Evolutionary conservation across 805 yeast genomes (phyloP), one percentile per base, ranked within the genome.

Genomic region (Starmerella khaoyaiensis): DNA sequence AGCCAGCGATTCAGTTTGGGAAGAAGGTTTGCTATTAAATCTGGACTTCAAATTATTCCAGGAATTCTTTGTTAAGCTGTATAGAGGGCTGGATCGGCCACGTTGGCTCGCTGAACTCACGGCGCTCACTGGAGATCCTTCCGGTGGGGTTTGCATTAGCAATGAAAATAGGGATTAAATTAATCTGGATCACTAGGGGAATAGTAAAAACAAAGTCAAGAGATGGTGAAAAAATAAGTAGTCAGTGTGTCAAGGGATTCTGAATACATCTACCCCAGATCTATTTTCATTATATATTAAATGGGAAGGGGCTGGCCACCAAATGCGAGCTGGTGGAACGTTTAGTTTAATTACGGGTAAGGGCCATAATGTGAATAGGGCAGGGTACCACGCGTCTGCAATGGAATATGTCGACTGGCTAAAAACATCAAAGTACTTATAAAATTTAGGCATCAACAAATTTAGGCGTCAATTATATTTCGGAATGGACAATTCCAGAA

Each of bases 1-100:
- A n/a, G n/a, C n/a, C n/a, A n/a, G n/a, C n/a, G n/a, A n/a, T n/a
- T n/a, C n/a, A 11, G 16, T 5, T 17, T n/a, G 7, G 8, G 21
- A 16, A 5, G 12, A 23, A 5, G 9, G 5, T 6, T 11, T 26
- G 14, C 23, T 21, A 8, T 27, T 31, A 4, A 40, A 27, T 20
- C 33, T 31, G 17, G 33, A 20, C 9, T 42, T 31, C 16, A 44
- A 12, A 11, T 37, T 36, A 21, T 33, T 18, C 47, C 47, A 43
- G 11, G 47, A 40, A 18, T 32, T 31, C 21, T 36, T 30, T 5
- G 41, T 28, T n/a, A 31, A n/a, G 8, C 26, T 14, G 5, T 35
- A 15, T n/a, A 33, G 20, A 9, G 41, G 40, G 15, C 37, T 40
- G 10, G 21, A n/a, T 22, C 26, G 14, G 7, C 27, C 21, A 5